Base-by-base conservation (phyloP, 2,329 filamentous ascomycete genomes). In the Botrytis byssoidea region DNA sequence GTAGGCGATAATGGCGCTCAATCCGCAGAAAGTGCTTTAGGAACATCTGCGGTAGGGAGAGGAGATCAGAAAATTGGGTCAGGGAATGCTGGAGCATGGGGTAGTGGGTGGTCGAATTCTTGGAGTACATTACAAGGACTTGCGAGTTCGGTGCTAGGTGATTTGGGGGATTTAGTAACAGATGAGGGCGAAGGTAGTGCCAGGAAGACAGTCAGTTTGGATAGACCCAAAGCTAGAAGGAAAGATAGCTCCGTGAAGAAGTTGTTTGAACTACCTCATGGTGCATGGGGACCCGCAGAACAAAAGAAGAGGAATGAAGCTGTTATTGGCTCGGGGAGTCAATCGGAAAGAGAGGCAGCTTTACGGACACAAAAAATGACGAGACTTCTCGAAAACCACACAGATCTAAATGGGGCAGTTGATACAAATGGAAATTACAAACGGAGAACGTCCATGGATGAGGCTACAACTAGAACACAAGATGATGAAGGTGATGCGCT, bases 401-500 rank as follows among this genome's bases (percentile, higher is more conserved):
- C 89, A 63, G 87, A 88, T 25, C 87, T 88, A 51, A 89, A 89
- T 74, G 88, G 87, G 4, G 86, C 86, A 2, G 80, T 90, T 60
- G 88, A 91, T 77, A 83, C 74, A 29, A 80, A 77, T 75, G 79
- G 76, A 59, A 77, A 77, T 67, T 78, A 78, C 57, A 77, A 78
- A 68, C 73, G 78, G 59, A 78, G 81, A 60, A 79, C 77, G 14
- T 81, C 81, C 44, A 73, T 76, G 20, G 78, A 81, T 3, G 76
- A 79, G 51, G 61, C 77, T 35, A 70, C 77, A 35, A 75, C 74
- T 37, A 64, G 70, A 37, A 74, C 67, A 16, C 84, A 83, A 70
- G 88, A 90, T 69, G 86, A 89, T 48, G 89, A 92, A 48, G 87
- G 90, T 77, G 92, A 97, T 77, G 92, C 93, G 35, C 84, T 98